Percentiles rank a stretch among this genome's conserved stretches.
These are phyloP conservation scores for Skeletonema costatum DNA, from an alignment of 108 stramenopile genomes.

Conservation along the genomic window DNA sequence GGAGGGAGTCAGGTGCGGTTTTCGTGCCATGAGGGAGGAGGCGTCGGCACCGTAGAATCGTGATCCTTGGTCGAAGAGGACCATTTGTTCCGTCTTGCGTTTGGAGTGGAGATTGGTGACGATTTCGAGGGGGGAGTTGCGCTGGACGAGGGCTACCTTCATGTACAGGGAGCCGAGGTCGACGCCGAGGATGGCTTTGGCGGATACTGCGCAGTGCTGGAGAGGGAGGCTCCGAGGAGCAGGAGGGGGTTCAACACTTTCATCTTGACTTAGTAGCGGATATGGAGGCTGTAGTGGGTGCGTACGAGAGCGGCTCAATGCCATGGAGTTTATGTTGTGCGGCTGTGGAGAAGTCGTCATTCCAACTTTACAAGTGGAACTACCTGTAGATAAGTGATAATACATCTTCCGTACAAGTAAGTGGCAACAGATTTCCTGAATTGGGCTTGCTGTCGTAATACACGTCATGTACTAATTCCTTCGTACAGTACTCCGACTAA, in stretches of 20 bases:
- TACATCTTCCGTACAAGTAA: too few species aligned
- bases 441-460: too few species aligned
- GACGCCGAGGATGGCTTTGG: constrained; percentile 95
- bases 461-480: too few species aligned
- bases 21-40: constrained; percentile 83
- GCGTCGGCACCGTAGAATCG: constrained; percentile 97
- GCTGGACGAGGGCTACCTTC: constrained; percentile 98
- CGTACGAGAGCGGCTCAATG: not conserved
- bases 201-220: constrained; percentile 56
- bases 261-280: not conserved
- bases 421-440: too few species aligned
- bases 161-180: constrained; percentile 98
- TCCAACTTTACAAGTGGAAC: too few species aligned
- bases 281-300: too few species aligned
- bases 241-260: not conserved
- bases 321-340: not conserved
- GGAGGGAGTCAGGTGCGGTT: constrained; percentile 87
- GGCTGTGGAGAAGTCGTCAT: too few species aligned
- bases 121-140: constrained; percentile 97
- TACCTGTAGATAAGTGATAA: too few species aligned
- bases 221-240: constrained; percentile 38
- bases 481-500: too few species aligned
- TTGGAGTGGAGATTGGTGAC: constrained; percentile 98
- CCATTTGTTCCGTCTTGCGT: constrained; percentile 97
- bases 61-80: constrained; percentile 94